These are phyloP conservation scores for Streptanthus diversifolius DNA, from an alignment of 345 rosid genomes.

Conservation along the genomic window DNA sequence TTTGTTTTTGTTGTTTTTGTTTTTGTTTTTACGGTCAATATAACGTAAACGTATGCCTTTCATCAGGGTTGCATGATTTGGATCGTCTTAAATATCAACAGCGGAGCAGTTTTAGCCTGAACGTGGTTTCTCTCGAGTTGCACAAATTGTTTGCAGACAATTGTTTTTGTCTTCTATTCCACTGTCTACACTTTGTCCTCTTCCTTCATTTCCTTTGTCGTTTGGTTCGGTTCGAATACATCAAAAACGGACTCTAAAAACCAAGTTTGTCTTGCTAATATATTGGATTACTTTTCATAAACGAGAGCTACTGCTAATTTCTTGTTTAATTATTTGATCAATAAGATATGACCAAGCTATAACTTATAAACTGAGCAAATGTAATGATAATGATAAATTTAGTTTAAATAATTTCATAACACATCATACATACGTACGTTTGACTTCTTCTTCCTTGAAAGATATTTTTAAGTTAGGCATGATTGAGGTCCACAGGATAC, in stretches of 20 bases:
- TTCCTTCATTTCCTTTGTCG: constrained; percentile 9
- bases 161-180: constrained; percentile 19
- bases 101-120: neutral
- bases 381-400: neutral
- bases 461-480: neutral
- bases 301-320: neutral
- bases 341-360: neutral
- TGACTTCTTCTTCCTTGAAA: neutral
- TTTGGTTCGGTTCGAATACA: neutral
- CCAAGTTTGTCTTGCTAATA: neutral
- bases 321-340: neutral
- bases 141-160: constrained; percentile 27
- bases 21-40: neutral
- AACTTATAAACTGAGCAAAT: neutral
- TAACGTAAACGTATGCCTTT: neutral
- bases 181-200: constrained; percentile 8
- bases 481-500: constrained; percentile 5
- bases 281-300: neutral
- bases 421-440: neutral
- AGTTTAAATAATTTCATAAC: neutral
- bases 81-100: constrained; percentile 4
- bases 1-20: neutral
- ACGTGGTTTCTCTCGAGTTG: constrained; percentile 33
- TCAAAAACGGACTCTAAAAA: neutral
- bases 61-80: constrained; percentile 20